phyloP scores from a whole-genome alignment of 176 grass and related monocot species.

The Ananas comosus region DNA sequence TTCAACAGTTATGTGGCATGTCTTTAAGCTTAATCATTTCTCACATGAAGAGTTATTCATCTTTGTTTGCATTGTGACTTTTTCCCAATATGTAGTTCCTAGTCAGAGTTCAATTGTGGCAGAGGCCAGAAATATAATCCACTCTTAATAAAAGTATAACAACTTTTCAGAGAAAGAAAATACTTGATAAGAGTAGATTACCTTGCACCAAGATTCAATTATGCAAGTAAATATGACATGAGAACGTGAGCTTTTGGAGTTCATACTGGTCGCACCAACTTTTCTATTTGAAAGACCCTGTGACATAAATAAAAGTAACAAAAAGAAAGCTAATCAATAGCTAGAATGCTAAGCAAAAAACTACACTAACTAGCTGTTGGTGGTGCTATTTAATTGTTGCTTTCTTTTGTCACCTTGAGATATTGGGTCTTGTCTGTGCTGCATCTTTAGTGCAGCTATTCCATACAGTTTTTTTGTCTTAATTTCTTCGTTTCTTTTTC shows the following conservation, averaged over 20 bases:
- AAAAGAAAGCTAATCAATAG: slow-evolving; percentile 1
- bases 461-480: no score
- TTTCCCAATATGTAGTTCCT: no score
- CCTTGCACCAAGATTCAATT: slow-evolving; percentile 97
- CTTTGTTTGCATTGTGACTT: no score
- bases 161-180: not conserved
- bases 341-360: not conserved
- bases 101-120: no score
- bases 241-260: slow-evolving; percentile 94
- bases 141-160: not conserved
- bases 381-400: no score
- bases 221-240: slow-evolving; percentile 83
- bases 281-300: slow-evolving; percentile 95
- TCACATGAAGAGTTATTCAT: not conserved
- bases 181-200: slow-evolving; percentile 10
- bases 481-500: no score
- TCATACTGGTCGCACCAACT: slow-evolving; percentile 74
- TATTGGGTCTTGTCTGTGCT: no score
- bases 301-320: not conserved
- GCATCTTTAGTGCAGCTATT: no score
- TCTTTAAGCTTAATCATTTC: not conserved
- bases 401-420: no score
- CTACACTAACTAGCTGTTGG: not conserved
- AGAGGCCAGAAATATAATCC: not conserved
- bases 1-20: not conserved